Evolutionary conservation across 805 yeast genomes (phyloP), one percentile per base, ranked within the genome.

Genomic region (Suhomyces xylopsoci): DNA sequence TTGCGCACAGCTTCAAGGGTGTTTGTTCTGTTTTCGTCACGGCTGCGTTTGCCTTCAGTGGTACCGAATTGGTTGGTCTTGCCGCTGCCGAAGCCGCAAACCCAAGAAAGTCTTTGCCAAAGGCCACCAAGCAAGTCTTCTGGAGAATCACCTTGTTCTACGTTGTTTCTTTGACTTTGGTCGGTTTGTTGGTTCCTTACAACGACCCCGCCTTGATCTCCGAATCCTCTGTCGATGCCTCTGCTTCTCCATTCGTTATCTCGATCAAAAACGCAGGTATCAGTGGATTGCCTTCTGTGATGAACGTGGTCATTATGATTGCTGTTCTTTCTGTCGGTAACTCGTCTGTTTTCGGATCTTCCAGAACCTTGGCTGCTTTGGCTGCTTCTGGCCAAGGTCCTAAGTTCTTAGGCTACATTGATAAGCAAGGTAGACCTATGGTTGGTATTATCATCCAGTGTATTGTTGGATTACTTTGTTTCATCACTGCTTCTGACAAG

Each of bases 131-230:
- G 68, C 92, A 88, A 71, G 90, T 87, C 3, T 87, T 89, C 71
- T 88, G 93, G 92, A 79, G 94, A 70, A 84, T 88, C 52, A 71
- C 84, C 14, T 67, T 87, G 58, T 88, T 88, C 65, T 89, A 89
- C 71, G 76, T 89, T 65, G 55, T 79, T 70, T 64, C 83, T 70
- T 52, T 74, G 79, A 58, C 81, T 76, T 60, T 76, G 51, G 69
- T 76, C 36, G 87, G 91, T 43, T 81, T 87, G 60, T 74, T 89
- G 53, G 93, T 89, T n/a, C 92, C 93, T 14, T 86, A 77, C 64
- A 74, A 73, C 53, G 80, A 82, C 54, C 59, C 65, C 1, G 67
- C 81, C 55, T 73, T 86, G 50, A 62, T 81, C 28, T 82, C 79
- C 24, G 55, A 77, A 2, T 67, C 78, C n/a, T 69, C 76, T 19